Percentiles rank a stretch among this genome's conserved stretches.
Conservation (phyloP, 768 basidiomycete genomes). For the Russula dissimulans region DNA sequence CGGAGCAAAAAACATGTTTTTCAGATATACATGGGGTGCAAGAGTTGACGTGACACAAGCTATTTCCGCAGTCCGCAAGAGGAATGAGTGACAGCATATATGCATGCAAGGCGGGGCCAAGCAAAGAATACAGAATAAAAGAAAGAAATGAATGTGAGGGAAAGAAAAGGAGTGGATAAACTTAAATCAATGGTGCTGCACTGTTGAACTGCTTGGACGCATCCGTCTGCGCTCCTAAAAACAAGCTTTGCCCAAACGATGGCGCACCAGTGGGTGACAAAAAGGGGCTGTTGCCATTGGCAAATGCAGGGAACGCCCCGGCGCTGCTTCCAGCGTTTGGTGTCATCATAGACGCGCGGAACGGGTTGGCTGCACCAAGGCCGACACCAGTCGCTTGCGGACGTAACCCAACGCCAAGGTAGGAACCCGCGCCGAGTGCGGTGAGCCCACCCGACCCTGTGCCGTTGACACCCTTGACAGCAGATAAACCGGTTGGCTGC, state of each 20-base stretch:
- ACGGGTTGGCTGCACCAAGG: slow-evolving; percentile 32
- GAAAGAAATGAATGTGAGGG: not conserved
- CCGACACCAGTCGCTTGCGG: slow-evolving; percentile 34
- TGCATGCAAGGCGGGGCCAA: not conserved
- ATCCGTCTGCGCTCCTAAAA: slow-evolving; percentile 17
- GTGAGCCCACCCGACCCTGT: slow-evolving; percentile 7
- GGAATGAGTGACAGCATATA: too few relatives aligned
- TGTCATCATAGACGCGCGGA: slow-evolving; percentile 33
- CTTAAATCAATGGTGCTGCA: slow-evolving; percentile 42
- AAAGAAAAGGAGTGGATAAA: not conserved
- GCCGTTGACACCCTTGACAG: not conserved
- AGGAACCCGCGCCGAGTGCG: not conserved
- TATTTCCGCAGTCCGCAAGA: too few relatives aligned
- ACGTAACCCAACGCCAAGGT: slow-evolving; percentile 28
- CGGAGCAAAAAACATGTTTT: not conserved
- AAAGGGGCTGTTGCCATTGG: slow-evolving; percentile 15
- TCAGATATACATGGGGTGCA: not conserved
- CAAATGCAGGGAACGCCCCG: slow-evolving; percentile 23
- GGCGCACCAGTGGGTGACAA: slow-evolving; percentile 15
- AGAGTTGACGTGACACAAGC: not conserved
- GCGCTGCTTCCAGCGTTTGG: slow-evolving; percentile 4
- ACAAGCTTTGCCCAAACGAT: slow-evolving; percentile 19
- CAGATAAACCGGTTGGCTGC: slow-evolving; percentile 19
- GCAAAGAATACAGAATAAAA: not conserved
- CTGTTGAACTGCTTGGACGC: slow-evolving; percentile 30